Evolutionary conservation across 306 rosid genomes (phyloP).

Genomic region (Vicia sativa): DNA sequence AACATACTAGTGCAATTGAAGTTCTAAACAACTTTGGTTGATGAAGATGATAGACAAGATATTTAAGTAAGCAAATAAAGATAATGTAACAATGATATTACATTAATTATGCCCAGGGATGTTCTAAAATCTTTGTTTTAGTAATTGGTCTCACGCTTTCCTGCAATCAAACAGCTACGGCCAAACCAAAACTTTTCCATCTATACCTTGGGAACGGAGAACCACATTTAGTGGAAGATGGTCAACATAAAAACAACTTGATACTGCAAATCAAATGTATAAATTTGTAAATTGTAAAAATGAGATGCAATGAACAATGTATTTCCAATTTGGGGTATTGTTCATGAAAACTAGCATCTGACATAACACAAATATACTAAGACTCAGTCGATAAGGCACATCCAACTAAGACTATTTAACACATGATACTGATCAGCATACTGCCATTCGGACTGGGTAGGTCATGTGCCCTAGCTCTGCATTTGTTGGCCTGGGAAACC

Average conservation of each 20-base stretch:
- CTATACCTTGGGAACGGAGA: slow-evolving; percentile 3
- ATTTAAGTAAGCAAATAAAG: not conserved
- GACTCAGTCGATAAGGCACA: slow-evolving; percentile 10
- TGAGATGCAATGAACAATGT: slow-evolving; percentile 7
- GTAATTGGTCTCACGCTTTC: not conserved
- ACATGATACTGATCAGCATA: not conserved
- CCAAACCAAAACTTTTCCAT: not conserved
- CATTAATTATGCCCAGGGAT: not conserved
- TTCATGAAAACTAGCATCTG: not conserved
- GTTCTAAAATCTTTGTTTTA: not conserved
- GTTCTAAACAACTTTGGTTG: not conserved
- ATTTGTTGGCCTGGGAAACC: slow-evolving; percentile 68
- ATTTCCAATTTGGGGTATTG: not conserved
- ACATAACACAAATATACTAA: not conserved
- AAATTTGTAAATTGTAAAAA: slow-evolving; percentile 12
- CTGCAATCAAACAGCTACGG: not conserved
- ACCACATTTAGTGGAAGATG: not conserved
- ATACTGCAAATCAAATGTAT: slow-evolving; percentile 1
- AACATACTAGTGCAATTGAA: not conserved
- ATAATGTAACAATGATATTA: not conserved
- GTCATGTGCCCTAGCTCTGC: slow-evolving; percentile 52
- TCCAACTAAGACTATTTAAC: slow-evolving; percentile 3
- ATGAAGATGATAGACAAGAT: not conserved
- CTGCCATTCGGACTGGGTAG: not conserved
- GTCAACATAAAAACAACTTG: slow-evolving; percentile 9